phyloP scores from a whole-genome alignment of 495 filamentous ascomycete species.

The Penicillium riverlandense region DNA sequence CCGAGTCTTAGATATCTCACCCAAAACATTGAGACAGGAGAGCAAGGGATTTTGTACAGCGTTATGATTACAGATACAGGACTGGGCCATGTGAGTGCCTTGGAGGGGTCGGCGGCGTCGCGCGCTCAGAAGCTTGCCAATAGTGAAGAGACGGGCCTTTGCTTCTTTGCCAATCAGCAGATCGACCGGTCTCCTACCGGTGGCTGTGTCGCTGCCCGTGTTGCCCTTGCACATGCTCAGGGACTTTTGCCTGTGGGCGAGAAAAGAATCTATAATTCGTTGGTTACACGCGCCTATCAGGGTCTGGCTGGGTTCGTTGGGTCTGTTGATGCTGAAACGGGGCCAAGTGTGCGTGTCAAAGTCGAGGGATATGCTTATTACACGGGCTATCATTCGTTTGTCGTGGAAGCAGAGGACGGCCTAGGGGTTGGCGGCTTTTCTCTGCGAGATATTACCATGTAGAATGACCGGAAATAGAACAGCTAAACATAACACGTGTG shows the following conservation, averaged over 20 bases:
- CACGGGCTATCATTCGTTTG: constrained; percentile 9
- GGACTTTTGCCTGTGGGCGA: constrained; percentile 3
- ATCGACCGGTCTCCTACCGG: constrained; percentile 25
- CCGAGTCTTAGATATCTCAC: constrained; percentile 3
- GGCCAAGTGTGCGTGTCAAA: constrained; percentile 1
- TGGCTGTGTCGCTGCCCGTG: constrained; percentile 14
- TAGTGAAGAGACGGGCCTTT: constrained; percentile 9
- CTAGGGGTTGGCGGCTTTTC: constrained; percentile 8
- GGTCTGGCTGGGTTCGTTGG: constrained; percentile 9
- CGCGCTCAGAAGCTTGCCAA: constrained; percentile 1
- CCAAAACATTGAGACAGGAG: constrained; percentile 2
- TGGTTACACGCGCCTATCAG: constrained; percentile 6
- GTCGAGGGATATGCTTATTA: constrained; percentile 11
- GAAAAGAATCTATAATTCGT: constrained; percentile 16
- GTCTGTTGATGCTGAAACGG: constrained; percentile 2
- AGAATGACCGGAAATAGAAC: not conserved
- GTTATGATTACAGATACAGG: constrained; percentile 10
- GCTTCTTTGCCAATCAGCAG: constrained; percentile 18
- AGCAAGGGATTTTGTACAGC: constrained; percentile 10
- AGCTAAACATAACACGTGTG: not conserved
- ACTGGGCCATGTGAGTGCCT: constrained; percentile 19
- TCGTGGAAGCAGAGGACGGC: constrained; percentile 8
- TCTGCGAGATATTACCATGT: constrained; percentile 1
- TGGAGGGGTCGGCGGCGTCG: constrained; percentile 5
- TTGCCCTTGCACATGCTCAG: constrained; percentile 16